These are phyloP conservation scores for Vicia sativa DNA, from an alignment of 306 rosid species.

Conservation along the genomic window DNA sequence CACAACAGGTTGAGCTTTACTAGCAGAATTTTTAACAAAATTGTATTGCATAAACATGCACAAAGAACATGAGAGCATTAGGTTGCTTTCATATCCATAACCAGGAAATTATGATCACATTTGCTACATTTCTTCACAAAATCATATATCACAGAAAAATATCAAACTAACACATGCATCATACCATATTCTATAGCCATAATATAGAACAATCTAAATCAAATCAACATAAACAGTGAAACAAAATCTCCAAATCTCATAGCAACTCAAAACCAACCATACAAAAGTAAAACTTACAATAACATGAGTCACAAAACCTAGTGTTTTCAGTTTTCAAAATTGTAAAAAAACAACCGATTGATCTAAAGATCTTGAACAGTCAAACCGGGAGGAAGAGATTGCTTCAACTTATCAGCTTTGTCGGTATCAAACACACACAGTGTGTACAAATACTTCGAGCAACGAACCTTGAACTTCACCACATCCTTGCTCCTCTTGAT, in stretches of 20 bases:
- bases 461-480: conserved; percentile 88
- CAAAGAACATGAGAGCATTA: too few species aligned
- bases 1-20: too few species aligned
- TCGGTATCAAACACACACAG: conserved; percentile 73
- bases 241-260: not conserved
- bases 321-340: not conserved
- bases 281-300: not conserved
- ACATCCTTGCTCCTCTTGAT: conserved; percentile 76
- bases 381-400: conserved; percentile 94
- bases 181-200: not conserved
- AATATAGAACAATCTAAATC: not conserved
- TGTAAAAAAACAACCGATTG: not conserved
- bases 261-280: not conserved
- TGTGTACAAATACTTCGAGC: conserved; percentile 85
- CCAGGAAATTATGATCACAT: too few species aligned
- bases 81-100: too few species aligned
- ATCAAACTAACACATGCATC: not conserved
- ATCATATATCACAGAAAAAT: not conserved
- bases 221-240: not conserved
- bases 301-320: not conserved
- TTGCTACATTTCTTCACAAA: too few species aligned
- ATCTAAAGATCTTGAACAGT: conserved; percentile 64
- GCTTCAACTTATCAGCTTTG: conserved; percentile 90
- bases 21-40: too few species aligned
- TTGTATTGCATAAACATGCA: too few species aligned